Evolutionary conservation across 441 rosid species (phyloP).

Genomic region (Croton setiger): DNA sequence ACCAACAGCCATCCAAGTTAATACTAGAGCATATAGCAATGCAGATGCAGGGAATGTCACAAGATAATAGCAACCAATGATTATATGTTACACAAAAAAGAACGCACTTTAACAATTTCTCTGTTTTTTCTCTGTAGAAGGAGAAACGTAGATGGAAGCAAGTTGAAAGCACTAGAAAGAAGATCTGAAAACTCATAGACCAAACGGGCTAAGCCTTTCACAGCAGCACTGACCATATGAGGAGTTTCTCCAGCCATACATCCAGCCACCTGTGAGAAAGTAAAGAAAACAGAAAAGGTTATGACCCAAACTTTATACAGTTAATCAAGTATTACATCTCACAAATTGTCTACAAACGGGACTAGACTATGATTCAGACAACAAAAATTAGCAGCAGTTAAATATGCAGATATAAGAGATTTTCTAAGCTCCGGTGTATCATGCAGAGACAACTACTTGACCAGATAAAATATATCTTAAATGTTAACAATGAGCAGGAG

Average conservation of each 20-base stretch:
- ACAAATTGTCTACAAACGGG: not conserved
- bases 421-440: conserved; percentile 14
- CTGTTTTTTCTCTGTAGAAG: conserved; percentile 82
- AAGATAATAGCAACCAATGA: conserved; percentile 5
- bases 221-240: conserved; percentile 96
- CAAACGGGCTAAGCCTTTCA: conserved; percentile 91
- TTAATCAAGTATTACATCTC: too few species aligned
- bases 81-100: conserved; percentile 10
- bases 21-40: conserved; percentile 31
- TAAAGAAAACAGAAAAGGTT: conserved; percentile 2
- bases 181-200: conserved; percentile 95
- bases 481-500: too few species aligned
- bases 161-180: conserved; percentile 65
- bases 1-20: conserved; percentile 41
- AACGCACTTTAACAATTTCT: conserved; percentile 77
- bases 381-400: not conserved
- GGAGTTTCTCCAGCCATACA: conserved; percentile 94
- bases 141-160: conserved; percentile 85
- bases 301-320: not conserved
- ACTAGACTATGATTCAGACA: not conserved
- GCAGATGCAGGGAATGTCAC: not conserved
- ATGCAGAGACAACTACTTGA: conserved; percentile 1
- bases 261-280: conserved; percentile 70
- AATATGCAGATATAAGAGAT: not conserved
- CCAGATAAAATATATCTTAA: not conserved